Base-by-base conservation (phyloP, 2,329 filamentous ascomycete genomes). In the Aspergillus tubingensis region DNA sequence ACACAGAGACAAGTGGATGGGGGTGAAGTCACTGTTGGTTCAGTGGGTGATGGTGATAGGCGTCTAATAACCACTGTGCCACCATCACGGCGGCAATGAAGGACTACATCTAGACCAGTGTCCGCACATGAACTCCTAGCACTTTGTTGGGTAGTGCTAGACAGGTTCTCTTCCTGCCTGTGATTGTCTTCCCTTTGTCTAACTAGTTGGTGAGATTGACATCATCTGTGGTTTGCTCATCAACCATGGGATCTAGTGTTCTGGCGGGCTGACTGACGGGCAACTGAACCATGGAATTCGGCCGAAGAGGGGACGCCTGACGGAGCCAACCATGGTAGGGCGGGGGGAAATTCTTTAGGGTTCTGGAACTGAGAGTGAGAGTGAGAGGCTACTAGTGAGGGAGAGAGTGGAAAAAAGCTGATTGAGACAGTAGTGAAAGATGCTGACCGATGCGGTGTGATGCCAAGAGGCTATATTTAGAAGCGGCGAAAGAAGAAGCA, bases 401-500 rank as follows among this genome's bases (percentile, higher is more conserved):
- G 32, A 36, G n/a, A 43, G 5, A 19, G 2, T 19, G 39, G n/a
- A 19, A 19, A n/a, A 3, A 43, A 27, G 7, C 39, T 43, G 39
- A 7, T n/a, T 23, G 41, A 44, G 27, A 30, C 8, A 30, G 17
- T 17, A 30, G 17, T 10, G 41, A 44, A 44, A 13, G 32, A 36
- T 36, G 15, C 15, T 13, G 41, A 19, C 41, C 41, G 41, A 50
- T 43, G 53, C 53, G 53, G 53, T 55, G 53, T 55, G 53, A 55
- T 55, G 53, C 53, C 53, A 55, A 55, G 53, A 21, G 13, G 41
- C 53, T 55, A 55, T 55, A 55, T 47, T 36, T 55, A 55, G 53
- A 32, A 44, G 23, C 53, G 38, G 39, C 43, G 39, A 30, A 5
- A 36, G 32, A 36, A 36, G 32, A 36, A 36, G 32, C 32, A 36